Percentiles rank a stretch among this genome's conserved stretches.
These are phyloP conservation scores for Globisporangium megalacanthum DNA, from an alignment of 352 stramenopile genomes.

Conservation along the genomic window DNA sequence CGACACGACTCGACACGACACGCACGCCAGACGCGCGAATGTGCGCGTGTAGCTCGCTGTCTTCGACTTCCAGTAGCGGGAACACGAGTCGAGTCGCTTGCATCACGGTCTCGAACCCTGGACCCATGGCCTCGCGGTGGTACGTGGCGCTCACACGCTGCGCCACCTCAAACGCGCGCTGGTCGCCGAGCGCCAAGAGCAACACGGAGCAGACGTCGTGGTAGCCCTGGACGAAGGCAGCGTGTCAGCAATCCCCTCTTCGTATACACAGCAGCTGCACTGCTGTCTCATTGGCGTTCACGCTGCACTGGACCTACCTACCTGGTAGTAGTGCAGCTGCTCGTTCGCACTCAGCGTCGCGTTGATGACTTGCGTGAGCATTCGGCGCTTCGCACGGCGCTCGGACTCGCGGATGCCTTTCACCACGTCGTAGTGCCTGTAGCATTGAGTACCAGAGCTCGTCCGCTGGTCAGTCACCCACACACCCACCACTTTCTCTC, in stretches of 20 bases:
- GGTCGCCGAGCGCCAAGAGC: slow-evolving; percentile 71
- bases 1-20: no score
- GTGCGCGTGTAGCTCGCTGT: slow-evolving; percentile 57
- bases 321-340: slow-evolving; percentile 79
- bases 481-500: background rate
- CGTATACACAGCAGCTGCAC: background rate
- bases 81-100: slow-evolving; percentile 61
- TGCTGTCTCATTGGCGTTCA: background rate
- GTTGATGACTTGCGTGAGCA: slow-evolving; percentile 60
- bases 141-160: slow-evolving; percentile 77
- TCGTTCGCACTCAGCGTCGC: slow-evolving; percentile 36
- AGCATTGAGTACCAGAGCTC: background rate
- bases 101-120: slow-evolving; percentile 81
- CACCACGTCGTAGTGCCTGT: slow-evolving; percentile 70
- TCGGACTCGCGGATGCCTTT: slow-evolving; percentile 56
- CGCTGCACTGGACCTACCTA: slow-evolving; percentile 11
- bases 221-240: slow-evolving; percentile 49
- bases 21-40: slow-evolving; percentile 51
- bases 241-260: background rate
- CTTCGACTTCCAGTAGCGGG: slow-evolving; percentile 55
- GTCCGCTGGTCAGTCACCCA: background rate
- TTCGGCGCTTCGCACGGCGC: slow-evolving; percentile 45
- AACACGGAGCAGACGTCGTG: slow-evolving; percentile 91
- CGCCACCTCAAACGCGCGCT: slow-evolving; percentile 60
- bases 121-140: slow-evolving; percentile 84